These are phyloP conservation scores for Globisporangium abappressorium DNA, from an alignment of 352 stramenopile genomes.

Conservation along the genomic window DNA sequence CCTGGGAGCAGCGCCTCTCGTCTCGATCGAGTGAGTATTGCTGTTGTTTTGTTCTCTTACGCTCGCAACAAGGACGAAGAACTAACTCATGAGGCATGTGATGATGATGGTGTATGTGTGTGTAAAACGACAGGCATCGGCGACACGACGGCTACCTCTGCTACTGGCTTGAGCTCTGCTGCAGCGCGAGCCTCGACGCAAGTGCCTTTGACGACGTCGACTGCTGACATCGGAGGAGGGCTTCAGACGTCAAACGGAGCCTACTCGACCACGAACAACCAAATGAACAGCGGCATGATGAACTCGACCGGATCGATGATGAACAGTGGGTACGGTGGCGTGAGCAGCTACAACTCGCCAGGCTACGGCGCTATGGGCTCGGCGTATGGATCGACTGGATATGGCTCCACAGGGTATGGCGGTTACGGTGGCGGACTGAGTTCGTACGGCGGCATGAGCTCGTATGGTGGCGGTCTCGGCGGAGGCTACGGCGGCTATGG, in stretches of 20 bases:
- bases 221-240: background rate
- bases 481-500: conserved; percentile 26
- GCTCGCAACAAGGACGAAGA: background rate
- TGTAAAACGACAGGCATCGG: background rate
- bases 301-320: conserved; percentile 16
- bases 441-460: conserved; percentile 24
- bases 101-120: background rate
- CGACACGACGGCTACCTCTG: conserved; percentile 3
- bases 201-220: conserved; percentile 1
- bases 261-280: conserved; percentile 10
- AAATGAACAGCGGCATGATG: conserved; percentile 11
- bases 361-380: conserved; percentile 22
- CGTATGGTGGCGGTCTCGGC: conserved; percentile 31
- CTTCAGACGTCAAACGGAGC: conserved; percentile 7
- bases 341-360: conserved; percentile 23
- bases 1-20: conserved; percentile 42
- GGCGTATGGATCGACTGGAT: conserved; percentile 3
- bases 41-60: background rate
- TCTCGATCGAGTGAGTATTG: conserved; percentile 25
- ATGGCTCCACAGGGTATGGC: conserved; percentile 10
- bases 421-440: conserved; percentile 21
- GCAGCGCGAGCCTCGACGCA: background rate
- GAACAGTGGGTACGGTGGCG: conserved; percentile 17
- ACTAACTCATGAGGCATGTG: background rate
- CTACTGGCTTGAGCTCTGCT: background rate